Evolutionary conservation across 768 basidiomycete species (phyloP), one percentile per base, ranked within the genome.

Genomic region (Saitozyma sp.): DNA sequence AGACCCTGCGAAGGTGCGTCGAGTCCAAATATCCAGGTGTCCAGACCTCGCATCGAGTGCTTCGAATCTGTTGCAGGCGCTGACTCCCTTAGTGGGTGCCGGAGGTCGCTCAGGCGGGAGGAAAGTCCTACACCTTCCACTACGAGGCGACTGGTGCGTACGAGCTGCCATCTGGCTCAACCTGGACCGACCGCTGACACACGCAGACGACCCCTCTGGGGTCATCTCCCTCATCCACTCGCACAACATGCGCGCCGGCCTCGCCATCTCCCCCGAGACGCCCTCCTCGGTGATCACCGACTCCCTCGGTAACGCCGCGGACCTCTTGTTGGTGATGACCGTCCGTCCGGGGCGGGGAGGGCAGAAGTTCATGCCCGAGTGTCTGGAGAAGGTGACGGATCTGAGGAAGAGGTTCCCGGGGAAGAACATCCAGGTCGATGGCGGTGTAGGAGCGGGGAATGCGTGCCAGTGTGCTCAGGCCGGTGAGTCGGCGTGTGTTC

Each of bases 321-420:
- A 97, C 78, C 91, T 97, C 90, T 84, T 98, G 41, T 86, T 98
- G 64, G 94, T 98, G 71, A 98, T 98, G 95, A 98, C 95, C 9
- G 94, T 99, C 29, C 88, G 91, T 75, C 95, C 94, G 50, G 95
- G 95, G 45, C 87, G 87, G 7, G 96, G 96, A 39, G 96, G 96
- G 4, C 96, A 99, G 78, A 97, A 95, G 79, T 98, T 99, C 80
- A 82, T 97, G 70, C 89, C 91, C 9, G 85, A 89, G 69, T 97
- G 94, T 76, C 86, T 98, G 37, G 87, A 89, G 67, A 97, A 99
- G 82, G 92, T 98, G 14, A 81, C 88, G 20, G 91, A 96, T 76
- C 86, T 98, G 61, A 89, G 96, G 14, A 83, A 84, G 42, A 86
- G 93, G 37, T 98, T 96, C 82, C 94, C 94, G 6, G 83, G 88